These are phyloP conservation scores for Lentinula detonsa DNA, from an alignment of 768 basidiomycete species.

Conservation along the genomic window DNA sequence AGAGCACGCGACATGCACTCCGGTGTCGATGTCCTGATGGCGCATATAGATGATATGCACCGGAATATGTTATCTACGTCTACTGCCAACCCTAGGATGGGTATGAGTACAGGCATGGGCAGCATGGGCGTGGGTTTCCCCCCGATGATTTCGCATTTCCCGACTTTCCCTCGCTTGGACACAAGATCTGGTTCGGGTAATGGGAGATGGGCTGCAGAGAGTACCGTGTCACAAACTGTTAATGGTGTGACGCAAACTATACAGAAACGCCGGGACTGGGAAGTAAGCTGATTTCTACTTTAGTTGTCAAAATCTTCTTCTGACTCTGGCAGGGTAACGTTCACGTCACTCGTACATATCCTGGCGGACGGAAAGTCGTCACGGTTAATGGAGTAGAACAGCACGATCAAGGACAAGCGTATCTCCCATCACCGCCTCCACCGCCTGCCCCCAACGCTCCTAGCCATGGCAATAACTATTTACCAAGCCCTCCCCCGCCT, in stretches of 20 bases:
- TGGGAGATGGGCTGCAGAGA: conserved; percentile 43
- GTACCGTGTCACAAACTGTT: conserved; percentile 46
- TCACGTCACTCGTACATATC: conserved; percentile 57
- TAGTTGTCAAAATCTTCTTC: background rate
- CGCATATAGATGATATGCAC: conserved; percentile 24
- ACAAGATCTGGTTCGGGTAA: conserved; percentile 17
- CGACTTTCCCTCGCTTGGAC: conserved; percentile 20
- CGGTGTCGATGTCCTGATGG: conserved; percentile 25
- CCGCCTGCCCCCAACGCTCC: background rate
- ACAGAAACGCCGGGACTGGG: conserved; percentile 45
- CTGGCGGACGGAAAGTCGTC: conserved; percentile 60
- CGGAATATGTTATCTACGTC: conserved; percentile 23
- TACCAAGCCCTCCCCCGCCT: background rate
- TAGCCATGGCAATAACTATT: background rate
- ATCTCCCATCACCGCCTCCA: conserved; percentile 9
- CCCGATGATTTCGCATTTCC: conserved; percentile 11
- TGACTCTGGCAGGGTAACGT: conserved; percentile 58
- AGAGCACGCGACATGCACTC: conserved; percentile 23
- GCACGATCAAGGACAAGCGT: conserved; percentile 22
- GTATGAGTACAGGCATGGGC: background rate
- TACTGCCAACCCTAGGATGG: conserved; percentile 1
- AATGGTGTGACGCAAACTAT: conserved; percentile 67
- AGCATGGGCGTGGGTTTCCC: conserved; percentile 13
- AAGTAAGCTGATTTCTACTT: conserved; percentile 34
- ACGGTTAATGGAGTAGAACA: conserved; percentile 67